Percentiles rank a stretch among this genome's conserved stretches.
Conservation (phyloP, 495 filamentous ascomycete genomes). For the Lepidopterella palustris region DNA sequence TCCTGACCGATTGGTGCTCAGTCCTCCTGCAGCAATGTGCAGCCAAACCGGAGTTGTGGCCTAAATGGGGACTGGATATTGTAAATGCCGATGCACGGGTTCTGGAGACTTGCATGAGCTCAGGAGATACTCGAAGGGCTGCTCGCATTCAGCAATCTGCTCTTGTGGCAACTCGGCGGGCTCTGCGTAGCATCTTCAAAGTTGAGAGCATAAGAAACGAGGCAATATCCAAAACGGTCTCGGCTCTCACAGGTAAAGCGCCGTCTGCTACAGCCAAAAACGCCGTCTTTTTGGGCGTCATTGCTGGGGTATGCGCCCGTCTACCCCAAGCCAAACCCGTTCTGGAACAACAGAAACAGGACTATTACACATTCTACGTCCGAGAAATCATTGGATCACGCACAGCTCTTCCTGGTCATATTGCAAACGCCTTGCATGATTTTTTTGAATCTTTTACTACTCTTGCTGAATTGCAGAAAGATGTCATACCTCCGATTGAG, state of each 20-base stretch:
- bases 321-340: conserved; percentile 50
- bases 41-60: conserved; percentile 48
- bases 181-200: conserved; percentile 61
- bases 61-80: conserved; percentile 59
- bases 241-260: conserved; percentile 58
- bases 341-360: conserved; percentile 57
- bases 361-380: conserved; percentile 71
- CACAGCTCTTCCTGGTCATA: conserved; percentile 59
- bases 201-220: conserved; percentile 50
- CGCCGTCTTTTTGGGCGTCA: conserved; percentile 70
- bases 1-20: conserved; percentile 86
- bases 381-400: conserved; percentile 81
- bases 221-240: conserved; percentile 56
- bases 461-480: conserved; percentile 64
- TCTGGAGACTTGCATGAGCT: conserved; percentile 69
- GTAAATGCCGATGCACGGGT: conserved; percentile 56
- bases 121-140: conserved; percentile 49
- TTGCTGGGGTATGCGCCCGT: conserved; percentile 78
- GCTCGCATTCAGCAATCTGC: conserved; percentile 22
- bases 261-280: conserved; percentile 57
- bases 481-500: conserved; percentile 75
- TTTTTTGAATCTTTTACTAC: conserved; percentile 76
- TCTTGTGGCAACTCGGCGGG: conserved; percentile 41
- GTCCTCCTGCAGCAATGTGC: conserved; percentile 58
- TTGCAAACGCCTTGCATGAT: conserved; percentile 67